These are phyloP conservation scores for Phytophthora boehmeriae DNA, from an alignment of 352 stramenopile species.

Conservation along the genomic window DNA sequence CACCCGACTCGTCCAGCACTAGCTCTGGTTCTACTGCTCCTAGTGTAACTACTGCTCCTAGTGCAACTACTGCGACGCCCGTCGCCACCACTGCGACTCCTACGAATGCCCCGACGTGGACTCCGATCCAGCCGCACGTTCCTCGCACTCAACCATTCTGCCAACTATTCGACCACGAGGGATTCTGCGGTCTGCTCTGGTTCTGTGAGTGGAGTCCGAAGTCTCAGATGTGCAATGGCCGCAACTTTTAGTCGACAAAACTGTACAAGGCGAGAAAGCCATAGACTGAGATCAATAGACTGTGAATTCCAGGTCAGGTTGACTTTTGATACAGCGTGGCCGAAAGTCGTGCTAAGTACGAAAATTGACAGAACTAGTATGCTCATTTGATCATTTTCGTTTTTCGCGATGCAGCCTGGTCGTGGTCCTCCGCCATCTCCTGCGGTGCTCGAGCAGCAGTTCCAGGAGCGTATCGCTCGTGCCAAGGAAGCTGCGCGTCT, in stretches of 20 bases:
- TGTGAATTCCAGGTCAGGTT: too few species aligned
- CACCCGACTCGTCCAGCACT: constrained; percentile 25
- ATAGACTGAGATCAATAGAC: too few species aligned
- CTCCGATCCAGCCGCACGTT: constrained; percentile 15
- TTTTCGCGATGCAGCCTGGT: background rate
- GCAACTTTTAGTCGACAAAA: constrained; percentile 8
- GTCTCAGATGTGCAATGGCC: constrained; percentile 22
- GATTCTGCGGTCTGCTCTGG: constrained; percentile 30
- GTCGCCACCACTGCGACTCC: constrained; percentile 8
- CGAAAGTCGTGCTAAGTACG: too few species aligned
- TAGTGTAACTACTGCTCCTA: background rate
- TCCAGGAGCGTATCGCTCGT: constrained; percentile 62
- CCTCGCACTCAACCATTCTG: constrained; percentile 30
- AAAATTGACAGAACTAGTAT: too few species aligned
- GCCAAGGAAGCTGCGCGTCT: constrained; percentile 60
- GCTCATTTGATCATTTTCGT: background rate
- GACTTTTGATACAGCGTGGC: too few species aligned
- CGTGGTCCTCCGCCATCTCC: constrained; percentile 14
- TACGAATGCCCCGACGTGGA: constrained; percentile 7
- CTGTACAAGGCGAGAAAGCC: too few species aligned
- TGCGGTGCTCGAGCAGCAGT: constrained; percentile 38
- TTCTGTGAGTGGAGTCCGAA: constrained; percentile 34
- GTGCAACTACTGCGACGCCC: background rate
- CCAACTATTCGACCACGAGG: constrained; percentile 27
- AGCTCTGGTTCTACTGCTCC: background rate